Evolutionary conservation across 495 filamentous ascomycete genomes (phyloP).

Genomic region (Aspergillus taichungensis): DNA sequence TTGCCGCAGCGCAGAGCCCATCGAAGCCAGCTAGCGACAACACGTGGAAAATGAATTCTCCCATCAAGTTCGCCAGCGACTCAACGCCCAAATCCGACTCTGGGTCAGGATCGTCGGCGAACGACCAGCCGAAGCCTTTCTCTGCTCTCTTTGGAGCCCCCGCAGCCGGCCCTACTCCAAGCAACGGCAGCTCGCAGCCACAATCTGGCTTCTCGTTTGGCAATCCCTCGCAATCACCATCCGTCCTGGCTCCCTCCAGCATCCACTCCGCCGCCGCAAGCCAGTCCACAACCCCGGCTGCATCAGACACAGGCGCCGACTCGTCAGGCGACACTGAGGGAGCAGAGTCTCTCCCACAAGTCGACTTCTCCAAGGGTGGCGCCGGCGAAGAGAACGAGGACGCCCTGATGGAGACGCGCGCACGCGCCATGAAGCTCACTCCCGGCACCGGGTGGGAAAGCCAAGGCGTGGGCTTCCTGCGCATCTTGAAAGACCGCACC

Average conservation of each 20-base stretch:
- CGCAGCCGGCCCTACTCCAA: slow-evolving; percentile 21
- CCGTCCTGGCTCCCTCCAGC: slow-evolving; percentile 28
- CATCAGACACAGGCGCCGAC: slow-evolving; percentile 54
- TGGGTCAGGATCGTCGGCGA: slow-evolving; percentile 21
- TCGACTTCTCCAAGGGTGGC: slow-evolving; percentile 52
- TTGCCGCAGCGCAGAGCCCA: slow-evolving; percentile 5
- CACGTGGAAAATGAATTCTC: slow-evolving; percentile 44
- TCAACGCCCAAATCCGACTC: slow-evolving; percentile 16
- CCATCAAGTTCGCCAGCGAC: slow-evolving; percentile 38
- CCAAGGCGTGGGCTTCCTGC: slow-evolving; percentile 55
- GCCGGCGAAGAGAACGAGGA: slow-evolving; percentile 67
- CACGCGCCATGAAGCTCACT: slow-evolving; percentile 50
- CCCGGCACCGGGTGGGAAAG: slow-evolving; percentile 39
- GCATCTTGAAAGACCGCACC: slow-evolving; percentile 57
- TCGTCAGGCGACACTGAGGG: slow-evolving; percentile 46
- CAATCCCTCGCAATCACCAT: slow-evolving; percentile 22
- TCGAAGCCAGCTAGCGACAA: slow-evolving; percentile 28
- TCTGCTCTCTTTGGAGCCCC: slow-evolving; percentile 35
- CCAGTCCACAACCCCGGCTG: slow-evolving; percentile 31
- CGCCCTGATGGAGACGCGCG: slow-evolving; percentile 51
- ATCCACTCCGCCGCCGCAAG: slow-evolving; percentile 23
- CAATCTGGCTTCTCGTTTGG: slow-evolving; percentile 32
- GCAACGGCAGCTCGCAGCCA: slow-evolving; percentile 13
- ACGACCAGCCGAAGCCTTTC: slow-evolving; percentile 28
- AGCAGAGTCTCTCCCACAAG: slow-evolving; percentile 39